Evolutionary conservation across 2,329 filamentous ascomycete species (phyloP).

Genomic region (Neofusicoccum sp.): DNA sequence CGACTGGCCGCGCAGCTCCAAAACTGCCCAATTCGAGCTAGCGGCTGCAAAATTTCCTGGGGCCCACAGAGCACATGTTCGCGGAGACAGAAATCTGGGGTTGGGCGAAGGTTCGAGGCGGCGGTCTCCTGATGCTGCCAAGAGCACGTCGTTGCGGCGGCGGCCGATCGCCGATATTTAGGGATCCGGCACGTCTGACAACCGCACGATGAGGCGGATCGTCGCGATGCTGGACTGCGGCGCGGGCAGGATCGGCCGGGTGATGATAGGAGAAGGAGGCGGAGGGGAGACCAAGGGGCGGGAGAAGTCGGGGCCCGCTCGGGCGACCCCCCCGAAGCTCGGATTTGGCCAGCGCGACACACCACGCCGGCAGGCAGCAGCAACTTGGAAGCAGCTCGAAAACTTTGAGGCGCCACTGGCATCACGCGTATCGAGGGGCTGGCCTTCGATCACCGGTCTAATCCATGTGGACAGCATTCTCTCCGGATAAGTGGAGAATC

Average conservation of each 20-base stretch:
- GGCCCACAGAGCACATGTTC: not conserved
- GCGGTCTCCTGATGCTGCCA: not conserved
- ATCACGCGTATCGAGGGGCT: too few species aligned
- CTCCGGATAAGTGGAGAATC: too few species aligned
- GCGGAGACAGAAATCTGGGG: constrained; percentile 6
- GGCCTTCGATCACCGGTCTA: too few species aligned
- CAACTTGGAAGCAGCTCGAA: too few species aligned
- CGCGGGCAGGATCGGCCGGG: not conserved
- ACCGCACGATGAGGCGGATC: not conserved
- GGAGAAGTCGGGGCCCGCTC: not conserved
- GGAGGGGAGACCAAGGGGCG: not conserved
- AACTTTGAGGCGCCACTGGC: too few species aligned
- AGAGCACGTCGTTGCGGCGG: not conserved
- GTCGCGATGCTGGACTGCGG: not conserved
- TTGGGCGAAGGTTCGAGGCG: not conserved
- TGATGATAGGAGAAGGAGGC: not conserved
- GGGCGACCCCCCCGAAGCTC: not conserved
- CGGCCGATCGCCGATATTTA: not conserved
- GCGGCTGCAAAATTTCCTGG: not conserved
- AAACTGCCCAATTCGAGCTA: not conserved
- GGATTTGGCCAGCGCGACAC: too few species aligned
- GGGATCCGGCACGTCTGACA: not conserved
- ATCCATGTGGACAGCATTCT: too few species aligned
- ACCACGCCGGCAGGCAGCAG: too few species aligned
- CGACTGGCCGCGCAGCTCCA: constrained; percentile 3